Conservation (phyloP, 352 stramenopile genomes). For the Pythium aphanidermatum region DNA sequence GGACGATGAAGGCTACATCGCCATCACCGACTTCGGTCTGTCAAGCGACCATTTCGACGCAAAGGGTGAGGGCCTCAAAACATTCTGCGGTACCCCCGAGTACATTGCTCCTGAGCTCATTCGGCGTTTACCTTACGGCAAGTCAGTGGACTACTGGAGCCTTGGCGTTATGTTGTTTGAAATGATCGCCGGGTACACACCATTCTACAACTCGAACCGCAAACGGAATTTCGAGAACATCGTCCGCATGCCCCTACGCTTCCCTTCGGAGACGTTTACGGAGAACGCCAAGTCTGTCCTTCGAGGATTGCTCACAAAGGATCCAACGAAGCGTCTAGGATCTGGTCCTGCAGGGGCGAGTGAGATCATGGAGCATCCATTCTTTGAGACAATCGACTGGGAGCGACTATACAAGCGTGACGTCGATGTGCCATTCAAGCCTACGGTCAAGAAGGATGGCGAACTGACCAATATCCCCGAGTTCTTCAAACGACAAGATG, state of each 20-base stretch:
- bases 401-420: conserved; percentile 76
- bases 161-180: conserved; percentile 82
- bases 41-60: conserved; percentile 73
- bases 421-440: conserved; percentile 53
- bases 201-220: conserved; percentile 71
- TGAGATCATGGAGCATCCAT: conserved; percentile 83
- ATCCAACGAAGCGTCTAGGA: conserved; percentile 67
- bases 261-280: conserved; percentile 64
- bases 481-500: conserved; percentile 79
- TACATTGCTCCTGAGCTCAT: conserved; percentile 84
- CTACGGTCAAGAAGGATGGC: conserved; percentile 59
- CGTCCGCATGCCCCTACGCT: conserved; percentile 59
- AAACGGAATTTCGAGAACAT: conserved; percentile 89
- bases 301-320: conserved; percentile 63
- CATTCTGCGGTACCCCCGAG: conserved; percentile 80
- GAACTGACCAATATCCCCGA: conserved; percentile 74
- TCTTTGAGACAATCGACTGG: conserved; percentile 75
- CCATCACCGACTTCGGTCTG: conserved; percentile 86
- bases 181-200: conserved; percentile 75
- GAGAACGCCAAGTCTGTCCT: conserved; percentile 69
- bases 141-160: conserved; percentile 86
- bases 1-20: conserved; percentile 78
- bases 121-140: conserved; percentile 61
- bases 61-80: conserved; percentile 66
- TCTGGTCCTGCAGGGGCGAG: conserved; percentile 56